phyloP scores from a whole-genome alignment of 768 basidiomycete species.

The Leccinum disarticulatum region DNA sequence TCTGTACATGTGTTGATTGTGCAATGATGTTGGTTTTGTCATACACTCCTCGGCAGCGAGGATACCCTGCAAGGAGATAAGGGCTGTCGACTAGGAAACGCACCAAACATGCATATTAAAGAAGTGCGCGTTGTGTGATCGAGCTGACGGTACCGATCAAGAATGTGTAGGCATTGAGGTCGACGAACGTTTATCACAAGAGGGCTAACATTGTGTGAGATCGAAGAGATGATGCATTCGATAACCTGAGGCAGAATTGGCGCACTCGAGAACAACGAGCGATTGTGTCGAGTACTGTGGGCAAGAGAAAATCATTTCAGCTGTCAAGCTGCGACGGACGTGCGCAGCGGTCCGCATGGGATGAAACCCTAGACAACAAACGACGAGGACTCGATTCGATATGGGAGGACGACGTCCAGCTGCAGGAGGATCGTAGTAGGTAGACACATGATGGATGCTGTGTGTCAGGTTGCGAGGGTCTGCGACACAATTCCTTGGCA shows the following conservation, averaged over 20 bases:
- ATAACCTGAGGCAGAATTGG: conserved; percentile 4
- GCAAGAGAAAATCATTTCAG: not conserved
- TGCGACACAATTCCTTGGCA: not conserved
- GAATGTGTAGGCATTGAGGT: conserved; percentile 14
- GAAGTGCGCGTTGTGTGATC: not conserved
- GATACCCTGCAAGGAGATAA: not conserved
- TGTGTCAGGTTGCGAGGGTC: not conserved
- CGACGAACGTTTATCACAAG: not conserved
- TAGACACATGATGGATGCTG: not conserved
- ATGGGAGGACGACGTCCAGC: not conserved
- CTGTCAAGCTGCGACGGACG: not conserved
- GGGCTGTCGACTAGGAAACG: not conserved
- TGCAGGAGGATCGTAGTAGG: not conserved
- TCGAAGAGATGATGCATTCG: not conserved
- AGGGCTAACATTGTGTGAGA: not conserved
- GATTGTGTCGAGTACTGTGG: not conserved
- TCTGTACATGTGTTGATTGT: not conserved
- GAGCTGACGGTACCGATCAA: not conserved
- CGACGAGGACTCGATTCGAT: not conserved
- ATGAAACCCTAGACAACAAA: conserved; percentile 7
- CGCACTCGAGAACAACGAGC: not conserved
- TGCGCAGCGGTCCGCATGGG: not conserved
- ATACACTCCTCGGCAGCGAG: not conserved
- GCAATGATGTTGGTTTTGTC: conserved; percentile 2
- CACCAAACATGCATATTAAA: not conserved